Conservation (phyloP, 1,139 yeast species). For the Yamadazyma dushanensis region DNA sequence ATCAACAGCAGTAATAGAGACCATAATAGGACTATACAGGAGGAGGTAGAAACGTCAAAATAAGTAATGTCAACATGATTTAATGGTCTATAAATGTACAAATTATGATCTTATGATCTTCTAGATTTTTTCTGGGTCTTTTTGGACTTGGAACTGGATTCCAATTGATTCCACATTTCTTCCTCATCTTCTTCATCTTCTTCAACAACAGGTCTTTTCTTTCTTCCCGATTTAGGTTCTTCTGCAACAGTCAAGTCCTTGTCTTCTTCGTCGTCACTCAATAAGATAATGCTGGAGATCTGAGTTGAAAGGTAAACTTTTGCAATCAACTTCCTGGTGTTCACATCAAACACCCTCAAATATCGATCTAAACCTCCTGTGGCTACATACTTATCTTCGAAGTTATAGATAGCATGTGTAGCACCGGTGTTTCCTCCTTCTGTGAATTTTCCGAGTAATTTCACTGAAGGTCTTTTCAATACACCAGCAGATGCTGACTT, state of each 20-base stretch:
- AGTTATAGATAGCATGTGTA: conserved; percentile 30
- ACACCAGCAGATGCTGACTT: conserved; percentile 48
- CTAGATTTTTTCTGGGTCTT: conserved; percentile 13
- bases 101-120: background rate
- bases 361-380: conserved; percentile 89
- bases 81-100: background rate
- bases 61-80: background rate
- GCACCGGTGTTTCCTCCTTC: conserved; percentile 52
- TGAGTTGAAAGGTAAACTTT: conserved; percentile 79
- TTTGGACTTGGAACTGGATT: conserved; percentile 18
- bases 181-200: conserved; percentile 28
- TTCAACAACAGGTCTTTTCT: conserved; percentile 18
- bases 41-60: conserved; percentile 16
- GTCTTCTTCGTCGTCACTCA: conserved; percentile 47
- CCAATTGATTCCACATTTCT: conserved; percentile 39
- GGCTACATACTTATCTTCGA: conserved; percentile 29
- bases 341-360: conserved; percentile 69
- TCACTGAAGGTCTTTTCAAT: conserved; percentile 37
- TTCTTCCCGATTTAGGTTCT: conserved; percentile 21
- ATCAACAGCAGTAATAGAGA: conserved; percentile 62
- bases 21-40: conserved; percentile 21
- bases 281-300: conserved; percentile 54
- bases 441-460: conserved; percentile 41
- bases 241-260: conserved; percentile 13
- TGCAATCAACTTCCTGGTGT: conserved; percentile 57